Base-by-base conservation (phyloP, 1,284 basidiomycete species). In the Boletus smithii region DNA sequence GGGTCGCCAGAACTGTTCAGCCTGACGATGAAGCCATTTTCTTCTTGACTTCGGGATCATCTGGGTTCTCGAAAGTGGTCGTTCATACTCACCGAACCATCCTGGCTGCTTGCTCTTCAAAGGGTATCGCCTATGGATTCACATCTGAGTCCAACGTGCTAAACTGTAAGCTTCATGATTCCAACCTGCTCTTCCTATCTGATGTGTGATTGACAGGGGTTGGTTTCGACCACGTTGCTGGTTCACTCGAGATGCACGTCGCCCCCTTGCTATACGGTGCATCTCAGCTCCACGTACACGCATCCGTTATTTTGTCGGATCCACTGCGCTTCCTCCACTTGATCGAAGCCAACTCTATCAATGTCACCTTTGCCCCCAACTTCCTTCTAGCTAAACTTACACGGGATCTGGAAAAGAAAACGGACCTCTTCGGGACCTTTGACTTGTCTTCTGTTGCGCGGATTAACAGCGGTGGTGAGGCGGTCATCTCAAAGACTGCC, bases 331-430 rank as follows among this genome's bases (percentile, higher is more conserved):
- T n/a, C n/a, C n/a, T n/a, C n/a, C n/a, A n/a, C n/a, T n/a, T n/a
- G n/a, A n/a, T n/a, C n/a, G n/a, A n/a, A n/a, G n/a, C n/a, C n/a
- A n/a, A n/a, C n/a, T n/a, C n/a, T n/a, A n/a, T n/a, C 22, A 45
- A 43, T 11, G 10, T 56, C n/a, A 48, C 68, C 0, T 74, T 74
- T 50, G 69, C 66, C 20, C 72, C 72, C 13, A 72, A 73, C 59
- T 73, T 73, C 57, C 60, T 73, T 30, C 56, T 73, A 4, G 62
- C 71, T 1, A 69, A 68, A 29, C 57, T 73, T n/a, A 56, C 63
- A 26, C 61, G 63, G 10, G 69, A 71, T n/a, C 49, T 63, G 20
- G 50, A 54, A 14, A 51, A 48, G 36, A 48, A 46, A 10, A 48
- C 53, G 0, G 58, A 53, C 30, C 49, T 61, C 3, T 62, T 56